Evolutionary conservation across 139 green algal species (phyloP).

Genomic region (Volvox africanus): DNA sequence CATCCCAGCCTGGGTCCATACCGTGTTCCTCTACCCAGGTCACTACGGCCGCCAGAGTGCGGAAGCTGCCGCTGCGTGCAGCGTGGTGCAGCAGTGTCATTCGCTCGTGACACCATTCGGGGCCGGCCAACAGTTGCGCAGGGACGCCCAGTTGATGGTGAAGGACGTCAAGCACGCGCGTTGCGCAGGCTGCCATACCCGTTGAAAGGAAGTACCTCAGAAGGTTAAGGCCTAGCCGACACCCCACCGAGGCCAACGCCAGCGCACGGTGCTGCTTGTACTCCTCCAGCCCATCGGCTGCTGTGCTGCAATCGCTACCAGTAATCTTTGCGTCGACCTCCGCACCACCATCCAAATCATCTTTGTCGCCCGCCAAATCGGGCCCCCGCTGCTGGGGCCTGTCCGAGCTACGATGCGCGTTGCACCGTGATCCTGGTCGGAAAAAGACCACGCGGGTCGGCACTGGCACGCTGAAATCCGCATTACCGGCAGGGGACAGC

Average conservation of each 20-base stretch:
- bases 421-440: background rate
- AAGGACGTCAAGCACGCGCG: slow-evolving; percentile 7
- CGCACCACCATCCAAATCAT: background rate
- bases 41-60: background rate
- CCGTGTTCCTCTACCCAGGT: slow-evolving; percentile 17
- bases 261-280: background rate
- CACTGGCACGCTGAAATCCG: background rate
- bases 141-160: background rate
- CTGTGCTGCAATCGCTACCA: background rate
- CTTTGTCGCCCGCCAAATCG: too few species aligned
- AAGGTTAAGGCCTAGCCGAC: slow-evolving; percentile 4
- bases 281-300: background rate
- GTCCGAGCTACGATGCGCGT: background rate
- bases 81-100: slow-evolving; percentile 33
- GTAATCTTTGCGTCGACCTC: background rate
- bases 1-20: background rate
- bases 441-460: background rate
- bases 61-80: background rate
- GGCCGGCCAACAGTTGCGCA: background rate
- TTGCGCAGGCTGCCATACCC: background rate
- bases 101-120: background rate
- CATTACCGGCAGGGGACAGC: background rate
- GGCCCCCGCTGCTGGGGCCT: background rate
- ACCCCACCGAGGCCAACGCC: background rate
- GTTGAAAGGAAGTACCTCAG: background rate